Percentiles rank a stretch among this genome's conserved stretches.
Conservation (phyloP, 768 basidiomycete species). For the Pulveroboletus sp. region DNA sequence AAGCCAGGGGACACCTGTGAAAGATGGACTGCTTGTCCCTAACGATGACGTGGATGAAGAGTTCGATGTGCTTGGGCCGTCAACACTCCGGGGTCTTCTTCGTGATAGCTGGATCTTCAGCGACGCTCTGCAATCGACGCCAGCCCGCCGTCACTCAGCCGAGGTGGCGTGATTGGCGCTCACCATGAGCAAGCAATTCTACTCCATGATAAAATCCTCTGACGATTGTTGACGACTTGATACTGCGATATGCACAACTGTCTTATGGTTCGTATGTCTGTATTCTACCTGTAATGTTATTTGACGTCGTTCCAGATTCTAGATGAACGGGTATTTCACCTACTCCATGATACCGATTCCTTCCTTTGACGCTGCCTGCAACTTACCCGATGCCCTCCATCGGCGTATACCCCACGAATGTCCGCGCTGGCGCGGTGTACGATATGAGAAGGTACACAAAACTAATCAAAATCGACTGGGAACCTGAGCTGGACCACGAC, state of each 20-base stretch:
- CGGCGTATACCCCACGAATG: constrained; percentile 1
- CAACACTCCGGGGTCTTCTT: not conserved
- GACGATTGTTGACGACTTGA: constrained; percentile 6
- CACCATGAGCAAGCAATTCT: not conserved
- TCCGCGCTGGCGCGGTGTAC: constrained; percentile 22
- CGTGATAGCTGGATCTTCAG: constrained; percentile 12
- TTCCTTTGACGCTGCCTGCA: not conserved
- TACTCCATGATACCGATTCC: not conserved
- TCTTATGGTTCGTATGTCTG: constrained; percentile 13
- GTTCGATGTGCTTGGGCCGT: constrained; percentile 11
- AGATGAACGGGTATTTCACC: constrained; percentile 4
- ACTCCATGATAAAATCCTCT: not conserved
- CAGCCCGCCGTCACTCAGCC: not conserved
- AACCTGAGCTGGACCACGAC: not conserved
- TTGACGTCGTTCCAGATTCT: constrained; percentile 2
- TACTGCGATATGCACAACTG: not conserved
- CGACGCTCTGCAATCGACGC: not conserved
- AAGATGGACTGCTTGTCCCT: not conserved
- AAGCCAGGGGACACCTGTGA: constrained; percentile 3
- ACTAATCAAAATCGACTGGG: not conserved
- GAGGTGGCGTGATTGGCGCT: not conserved
- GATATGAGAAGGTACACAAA: constrained; percentile 12
- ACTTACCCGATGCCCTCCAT: not conserved
- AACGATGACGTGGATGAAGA: constrained; percentile 5
- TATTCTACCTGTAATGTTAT: not conserved